Conservation (phyloP, 805 yeast species). For the Candida nitratophila region DNA sequence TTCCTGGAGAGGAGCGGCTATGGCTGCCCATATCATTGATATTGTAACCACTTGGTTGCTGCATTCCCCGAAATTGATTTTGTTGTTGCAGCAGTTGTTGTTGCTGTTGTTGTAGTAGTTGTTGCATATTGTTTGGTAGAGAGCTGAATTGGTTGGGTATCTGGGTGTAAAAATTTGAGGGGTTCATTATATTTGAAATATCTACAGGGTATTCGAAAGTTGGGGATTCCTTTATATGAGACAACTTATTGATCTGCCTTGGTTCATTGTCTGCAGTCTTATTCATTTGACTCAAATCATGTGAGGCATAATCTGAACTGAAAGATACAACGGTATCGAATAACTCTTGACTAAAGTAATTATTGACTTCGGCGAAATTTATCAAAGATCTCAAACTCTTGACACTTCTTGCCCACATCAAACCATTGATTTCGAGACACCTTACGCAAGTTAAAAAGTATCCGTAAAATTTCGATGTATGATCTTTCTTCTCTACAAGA, state of each 20-base stretch:
- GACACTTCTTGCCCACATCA: slow-evolving; percentile 8
- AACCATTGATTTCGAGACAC: slow-evolving; percentile 5
- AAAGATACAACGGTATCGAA: not conserved
- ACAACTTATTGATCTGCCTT: not conserved
- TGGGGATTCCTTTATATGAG: not conserved
- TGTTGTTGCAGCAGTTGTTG: too few relatives aligned
- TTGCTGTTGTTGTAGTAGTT: too few relatives aligned
- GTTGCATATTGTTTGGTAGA: too few relatives aligned
- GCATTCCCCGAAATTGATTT: too few relatives aligned
- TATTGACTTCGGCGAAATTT: slow-evolving; percentile 6
- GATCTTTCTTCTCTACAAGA: slow-evolving; percentile 1
- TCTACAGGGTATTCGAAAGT: not conserved
- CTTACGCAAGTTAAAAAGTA: slow-evolving; percentile 7
- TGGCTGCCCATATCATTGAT: too few relatives aligned
- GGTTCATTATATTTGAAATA: not conserved
- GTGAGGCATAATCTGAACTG: not conserved
- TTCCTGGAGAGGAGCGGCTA: too few relatives aligned
- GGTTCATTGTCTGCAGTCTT: not conserved
- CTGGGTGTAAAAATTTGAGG: not conserved
- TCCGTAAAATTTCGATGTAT: slow-evolving; percentile 1
- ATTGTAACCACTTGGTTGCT: too few relatives aligned
- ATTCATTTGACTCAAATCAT: not conserved
- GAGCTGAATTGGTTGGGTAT: too few relatives aligned
- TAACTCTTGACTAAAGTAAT: not conserved
- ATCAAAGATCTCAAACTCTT: slow-evolving; percentile 2